Evolutionary conservation across 352 stramenopile species (phyloP).

Genomic region (Pythium diclinum): DNA sequence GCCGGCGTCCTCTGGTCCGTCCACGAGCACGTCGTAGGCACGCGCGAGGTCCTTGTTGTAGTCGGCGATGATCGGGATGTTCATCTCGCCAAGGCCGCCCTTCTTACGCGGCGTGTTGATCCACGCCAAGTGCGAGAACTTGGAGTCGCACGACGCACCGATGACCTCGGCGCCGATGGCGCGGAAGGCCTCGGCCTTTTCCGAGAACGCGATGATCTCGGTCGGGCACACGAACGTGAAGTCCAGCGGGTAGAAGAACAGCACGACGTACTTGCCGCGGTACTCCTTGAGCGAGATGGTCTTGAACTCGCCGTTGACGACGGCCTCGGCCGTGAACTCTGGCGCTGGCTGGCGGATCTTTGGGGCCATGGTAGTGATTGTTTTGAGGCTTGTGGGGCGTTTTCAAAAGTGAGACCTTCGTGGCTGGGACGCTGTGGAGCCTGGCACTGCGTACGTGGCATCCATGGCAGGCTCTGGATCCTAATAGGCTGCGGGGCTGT

Average conservation of each 20-base stretch:
- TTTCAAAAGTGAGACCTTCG: constrained; percentile 3
- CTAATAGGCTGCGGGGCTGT: neutral
- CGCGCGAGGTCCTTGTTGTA: constrained; percentile 88
- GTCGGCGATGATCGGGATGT: constrained; percentile 91
- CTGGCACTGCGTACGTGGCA: neutral
- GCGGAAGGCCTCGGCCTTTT: constrained; percentile 47
- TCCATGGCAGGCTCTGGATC: neutral
- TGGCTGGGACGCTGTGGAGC: neutral
- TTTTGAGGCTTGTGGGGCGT: neutral
- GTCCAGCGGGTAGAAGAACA: constrained; percentile 77
- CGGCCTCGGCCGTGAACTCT: constrained; percentile 37
- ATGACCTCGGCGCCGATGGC: constrained; percentile 46
- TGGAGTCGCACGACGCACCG: constrained; percentile 54
- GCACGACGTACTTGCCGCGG: constrained; percentile 62
- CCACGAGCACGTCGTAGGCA: constrained; percentile 89
- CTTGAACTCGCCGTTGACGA: constrained; percentile 54
- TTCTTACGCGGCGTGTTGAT: constrained; percentile 80
- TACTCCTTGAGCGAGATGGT: constrained; percentile 48
- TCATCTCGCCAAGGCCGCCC: constrained; percentile 89
- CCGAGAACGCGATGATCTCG: constrained; percentile 70
- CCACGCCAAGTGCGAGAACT: constrained; percentile 67
- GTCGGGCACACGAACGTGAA: constrained; percentile 77
- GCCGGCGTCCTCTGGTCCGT: constrained; percentile 69
- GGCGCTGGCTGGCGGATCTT: constrained; percentile 27
- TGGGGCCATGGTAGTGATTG: constrained; percentile 2